Base-by-base conservation (phyloP, 2,329 filamentous ascomycete genomes). In the Coniochaeta prunicola region DNA sequence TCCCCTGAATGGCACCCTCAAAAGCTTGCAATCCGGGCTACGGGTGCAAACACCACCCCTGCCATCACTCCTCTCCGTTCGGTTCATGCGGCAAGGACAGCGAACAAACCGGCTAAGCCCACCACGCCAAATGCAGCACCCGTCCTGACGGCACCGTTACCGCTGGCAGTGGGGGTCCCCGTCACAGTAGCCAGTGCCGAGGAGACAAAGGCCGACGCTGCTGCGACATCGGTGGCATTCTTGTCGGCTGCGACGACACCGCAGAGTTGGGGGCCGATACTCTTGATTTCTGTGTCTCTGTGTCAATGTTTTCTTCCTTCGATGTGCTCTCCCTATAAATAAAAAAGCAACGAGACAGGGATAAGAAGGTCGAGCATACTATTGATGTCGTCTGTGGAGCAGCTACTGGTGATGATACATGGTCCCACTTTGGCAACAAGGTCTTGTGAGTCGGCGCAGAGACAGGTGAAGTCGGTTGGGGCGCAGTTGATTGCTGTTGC, bases 381-480 rank as follows among this genome's bases (percentile, higher is more conserved):
- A 15, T n/a, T 28, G 10, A 58, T 59, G 24, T 61, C 59, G 21
- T 12, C 6, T n/a, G 28, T 34, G 21, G 13, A 36, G 56, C 59
- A 62, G 2, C 55, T 57, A 8, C 53, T 57, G 19, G 59, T 31
- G 9, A 65, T 3, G 12, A 68, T 55, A 45, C 66, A 68, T 3
- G 65, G 56, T 15, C 59, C 63, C 4, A 65, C 57, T 12, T 61
- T 42, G 3, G 57, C 26, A 53, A 66, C 38, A 4, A 66, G 62
- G 7, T 58, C 21, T 13, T 26, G 13, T 17, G 55, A 38, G 24
- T 62, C 64, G 56, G 59, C 40, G 58, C 64, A 66, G 45, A 69
- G 59, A 55, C 68, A 70, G n/a, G 61, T 28, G 15, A 70, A 59
- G 58, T 69, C 64, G 5, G 65, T 59, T 1, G 59, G 56, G 1